A percentile compares a stretch with the other conserved stretches of the same genome.
Conservation (phyloP, 352 stramenopile species). For the Phytophthora cryptogea region DNA sequence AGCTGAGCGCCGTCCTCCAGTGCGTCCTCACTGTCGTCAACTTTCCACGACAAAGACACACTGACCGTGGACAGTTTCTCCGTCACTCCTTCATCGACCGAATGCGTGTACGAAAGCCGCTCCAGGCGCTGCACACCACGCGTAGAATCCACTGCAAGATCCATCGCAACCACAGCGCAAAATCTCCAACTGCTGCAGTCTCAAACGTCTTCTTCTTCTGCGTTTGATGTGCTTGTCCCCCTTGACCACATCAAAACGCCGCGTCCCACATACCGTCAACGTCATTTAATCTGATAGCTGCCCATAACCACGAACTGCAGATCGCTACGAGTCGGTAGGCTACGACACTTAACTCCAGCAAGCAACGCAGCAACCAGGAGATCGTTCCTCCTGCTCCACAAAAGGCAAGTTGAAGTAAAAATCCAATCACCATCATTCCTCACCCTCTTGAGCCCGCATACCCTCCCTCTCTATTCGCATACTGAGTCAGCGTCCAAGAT, state of each 20-base stretch:
- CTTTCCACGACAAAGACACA: conserved; percentile 13
- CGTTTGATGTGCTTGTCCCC: too few species aligned
- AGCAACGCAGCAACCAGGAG: conserved; percentile 2
- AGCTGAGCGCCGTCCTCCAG: conserved; percentile 29
- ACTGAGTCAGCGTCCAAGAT: conserved; percentile 4
- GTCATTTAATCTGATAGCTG: too few species aligned
- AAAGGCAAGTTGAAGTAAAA: conserved; percentile 27
- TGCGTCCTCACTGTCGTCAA: conserved; percentile 8
- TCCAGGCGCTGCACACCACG: conserved; percentile 24
- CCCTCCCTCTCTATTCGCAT: conserved; percentile 17
- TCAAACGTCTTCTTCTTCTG: too few species aligned
- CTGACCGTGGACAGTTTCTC: conserved; percentile 9
- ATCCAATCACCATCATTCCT: conserved; percentile 4
- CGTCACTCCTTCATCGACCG: conserved; percentile 7
- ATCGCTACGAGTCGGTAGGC: too few species aligned
- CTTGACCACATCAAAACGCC: conserved; percentile 7
- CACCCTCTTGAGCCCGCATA: not conserved
- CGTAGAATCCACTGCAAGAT: conserved; percentile 18
- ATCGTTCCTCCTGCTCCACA: conserved; percentile 12
- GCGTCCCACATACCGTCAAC: conserved; percentile 18
- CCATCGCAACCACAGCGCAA: conserved; percentile 12
- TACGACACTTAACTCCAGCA: not conserved
- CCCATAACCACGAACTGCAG: too few species aligned
- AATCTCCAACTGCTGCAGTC: not conserved
- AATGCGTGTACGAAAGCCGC: conserved; percentile 28